Evolutionary conservation across 208 protist species (phyloP).

Genomic region (Acanthamoeba triangularis): DNA sequence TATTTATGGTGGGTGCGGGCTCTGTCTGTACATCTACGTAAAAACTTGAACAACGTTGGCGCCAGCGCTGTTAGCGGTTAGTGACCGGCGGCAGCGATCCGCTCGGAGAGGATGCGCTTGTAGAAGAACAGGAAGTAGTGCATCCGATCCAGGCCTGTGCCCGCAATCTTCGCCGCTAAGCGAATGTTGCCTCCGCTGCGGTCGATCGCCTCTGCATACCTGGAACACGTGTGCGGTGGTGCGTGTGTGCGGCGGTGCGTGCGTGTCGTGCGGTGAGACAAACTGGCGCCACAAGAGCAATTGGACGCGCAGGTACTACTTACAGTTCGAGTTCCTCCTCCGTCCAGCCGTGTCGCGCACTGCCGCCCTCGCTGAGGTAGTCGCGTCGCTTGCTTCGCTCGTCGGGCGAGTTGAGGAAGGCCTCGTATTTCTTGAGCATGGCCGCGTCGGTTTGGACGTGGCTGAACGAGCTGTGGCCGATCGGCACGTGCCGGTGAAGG

Average conservation of each 20-base stretch:
- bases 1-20: too few relatives aligned
- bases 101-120: background rate
- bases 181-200: constrained; percentile 7
- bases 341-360: constrained; percentile 20
- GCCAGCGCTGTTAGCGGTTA: too few relatives aligned
- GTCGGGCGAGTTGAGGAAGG: constrained; percentile 49
- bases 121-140: constrained; percentile 55
- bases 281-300: background rate
- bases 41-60: too few relatives aligned
- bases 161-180: background rate
- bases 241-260: background rate
- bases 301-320: background rate
- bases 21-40: too few relatives aligned
- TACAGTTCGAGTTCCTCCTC: constrained; percentile 10
- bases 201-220: background rate
- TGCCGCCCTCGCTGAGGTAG: constrained; percentile 21
- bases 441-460: constrained; percentile 37
- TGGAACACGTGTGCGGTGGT: background rate
- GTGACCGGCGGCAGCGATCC: background rate
- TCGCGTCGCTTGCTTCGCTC: constrained; percentile 57
- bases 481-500: constrained; percentile 8
- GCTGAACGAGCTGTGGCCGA: constrained; percentile 30
- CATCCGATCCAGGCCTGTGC: background rate
- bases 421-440: constrained; percentile 63
- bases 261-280: too few relatives aligned